Conservation (phyloP, 371 early-diverging fungal genomes). For the Syncephalastrum sp. region DNA sequence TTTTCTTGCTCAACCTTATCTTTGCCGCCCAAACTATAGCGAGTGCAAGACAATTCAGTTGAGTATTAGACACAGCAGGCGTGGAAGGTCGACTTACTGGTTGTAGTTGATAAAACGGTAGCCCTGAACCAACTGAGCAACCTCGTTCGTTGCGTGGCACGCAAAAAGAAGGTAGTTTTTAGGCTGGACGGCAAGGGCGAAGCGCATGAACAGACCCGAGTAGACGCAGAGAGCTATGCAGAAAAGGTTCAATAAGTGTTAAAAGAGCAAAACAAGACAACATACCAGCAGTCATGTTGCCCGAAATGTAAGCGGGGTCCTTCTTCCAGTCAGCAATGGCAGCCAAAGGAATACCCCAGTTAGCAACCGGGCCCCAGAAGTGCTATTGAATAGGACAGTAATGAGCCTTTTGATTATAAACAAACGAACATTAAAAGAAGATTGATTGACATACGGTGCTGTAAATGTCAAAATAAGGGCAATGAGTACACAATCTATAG, state of each 20-base stretch:
- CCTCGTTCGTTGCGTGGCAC: constrained; percentile 91
- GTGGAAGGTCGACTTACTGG: constrained; percentile 33
- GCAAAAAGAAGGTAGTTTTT: constrained; percentile 89
- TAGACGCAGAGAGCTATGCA: constrained; percentile 69
- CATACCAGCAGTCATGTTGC: constrained; percentile 90
- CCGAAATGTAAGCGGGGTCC: constrained; percentile 90
- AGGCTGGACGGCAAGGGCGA: constrained; percentile 92
- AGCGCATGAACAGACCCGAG: constrained; percentile 93
- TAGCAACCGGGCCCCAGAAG: constrained; percentile 94
- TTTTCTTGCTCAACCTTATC: constrained; percentile 16
- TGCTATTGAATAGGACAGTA: constrained; percentile 48
- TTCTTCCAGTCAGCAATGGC: constrained; percentile 93
- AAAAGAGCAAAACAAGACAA: not conserved
- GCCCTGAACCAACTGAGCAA: constrained; percentile 83
- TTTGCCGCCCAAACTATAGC: constrained; percentile 37
- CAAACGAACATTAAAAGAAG: not conserved
- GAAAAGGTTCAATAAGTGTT: not conserved
- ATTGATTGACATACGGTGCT: constrained; percentile 39
- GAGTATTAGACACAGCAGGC: too few relatives aligned
- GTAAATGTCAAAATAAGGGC: constrained; percentile 10
- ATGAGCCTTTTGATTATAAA: not conserved
- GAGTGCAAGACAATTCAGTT: not conserved
- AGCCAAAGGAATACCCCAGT: constrained; percentile 97
- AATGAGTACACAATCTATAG: not conserved
- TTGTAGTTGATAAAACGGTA: constrained; percentile 80